These are phyloP conservation scores for Besnoitia besnoiti DNA, from an alignment of 169 alveolate species.

Conservation along the genomic window DNA sequence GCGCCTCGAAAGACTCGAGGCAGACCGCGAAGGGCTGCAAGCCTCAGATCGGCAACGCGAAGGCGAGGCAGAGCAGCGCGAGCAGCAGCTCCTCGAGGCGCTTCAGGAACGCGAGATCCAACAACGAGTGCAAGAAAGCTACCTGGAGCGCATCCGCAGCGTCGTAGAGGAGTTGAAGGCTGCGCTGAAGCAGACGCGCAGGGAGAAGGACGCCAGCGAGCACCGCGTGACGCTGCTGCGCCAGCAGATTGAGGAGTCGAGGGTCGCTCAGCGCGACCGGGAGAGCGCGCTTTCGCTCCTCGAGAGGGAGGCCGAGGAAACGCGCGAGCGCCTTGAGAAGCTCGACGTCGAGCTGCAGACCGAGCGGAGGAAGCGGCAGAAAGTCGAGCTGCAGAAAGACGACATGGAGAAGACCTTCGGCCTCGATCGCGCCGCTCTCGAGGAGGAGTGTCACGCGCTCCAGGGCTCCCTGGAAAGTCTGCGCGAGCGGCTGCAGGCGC, in stretches of 20 bases:
- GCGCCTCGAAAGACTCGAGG: background rate
- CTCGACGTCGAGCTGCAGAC: background rate
- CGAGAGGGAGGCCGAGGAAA: background rate
- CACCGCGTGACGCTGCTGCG: background rate
- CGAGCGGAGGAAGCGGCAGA: background rate
- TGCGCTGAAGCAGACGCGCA: background rate
- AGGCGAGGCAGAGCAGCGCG: background rate
- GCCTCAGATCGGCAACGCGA: background rate
- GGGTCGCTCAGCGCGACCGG: background rate
- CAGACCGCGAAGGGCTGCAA: background rate
- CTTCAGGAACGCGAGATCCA: background rate
- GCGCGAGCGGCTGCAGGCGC: background rate
- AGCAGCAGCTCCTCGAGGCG: background rate
- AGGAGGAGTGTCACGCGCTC: slow-evolving; percentile 3
- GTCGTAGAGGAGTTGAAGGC: slow-evolving; percentile 2
- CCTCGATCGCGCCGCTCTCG: background rate
- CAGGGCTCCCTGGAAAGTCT: background rate
- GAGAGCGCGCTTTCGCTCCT: background rate
- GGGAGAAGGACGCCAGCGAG: background rate
- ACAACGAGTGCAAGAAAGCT: background rate
- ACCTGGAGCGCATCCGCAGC: slow-evolving; percentile 5
- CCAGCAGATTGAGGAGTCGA: background rate
- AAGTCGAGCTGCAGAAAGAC: background rate
- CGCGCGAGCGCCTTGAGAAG: background rate
- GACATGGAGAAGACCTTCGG: slow-evolving; percentile 10